Conservation (phyloP, 2,329 filamentous ascomycete species). For the Xylariomycetidae sp. region DNA sequence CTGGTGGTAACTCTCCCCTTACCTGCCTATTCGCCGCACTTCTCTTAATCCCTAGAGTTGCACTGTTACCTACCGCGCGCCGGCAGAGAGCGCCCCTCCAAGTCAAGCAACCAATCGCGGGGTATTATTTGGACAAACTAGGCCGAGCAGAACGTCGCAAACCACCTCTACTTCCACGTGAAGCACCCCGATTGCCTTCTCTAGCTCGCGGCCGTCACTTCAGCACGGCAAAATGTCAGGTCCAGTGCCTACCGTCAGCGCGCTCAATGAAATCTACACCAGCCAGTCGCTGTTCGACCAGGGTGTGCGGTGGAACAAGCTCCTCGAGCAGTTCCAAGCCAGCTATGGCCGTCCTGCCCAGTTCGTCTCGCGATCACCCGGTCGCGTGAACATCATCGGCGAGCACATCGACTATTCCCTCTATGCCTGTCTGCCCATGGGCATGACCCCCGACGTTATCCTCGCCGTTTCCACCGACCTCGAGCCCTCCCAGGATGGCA, state of each 20-base stretch:
- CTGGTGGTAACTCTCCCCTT: too few species aligned
- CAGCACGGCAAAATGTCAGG: slow-evolving; percentile 49
- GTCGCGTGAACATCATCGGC: slow-evolving; percentile 95
- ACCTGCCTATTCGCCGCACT: too few species aligned
- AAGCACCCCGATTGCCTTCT: too few species aligned
- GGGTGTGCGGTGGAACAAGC: slow-evolving; percentile 65
- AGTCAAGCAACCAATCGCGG: too few species aligned
- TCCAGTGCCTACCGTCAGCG: slow-evolving; percentile 66
- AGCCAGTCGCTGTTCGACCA: slow-evolving; percentile 62
- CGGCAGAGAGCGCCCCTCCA: too few species aligned
- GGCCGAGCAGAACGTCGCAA: too few species aligned
- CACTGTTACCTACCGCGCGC: too few species aligned
- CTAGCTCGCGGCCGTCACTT: too few species aligned
- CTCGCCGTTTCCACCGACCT: slow-evolving; percentile 64
- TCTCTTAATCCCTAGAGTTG: too few species aligned
- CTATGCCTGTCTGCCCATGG: slow-evolving; percentile 93
- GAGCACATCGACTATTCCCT: slow-evolving; percentile 99
- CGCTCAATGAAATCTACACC: slow-evolving; percentile 79
- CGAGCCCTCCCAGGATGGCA: slow-evolving; percentile 39
- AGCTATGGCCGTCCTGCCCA: slow-evolving; percentile 64
- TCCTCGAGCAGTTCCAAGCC: slow-evolving; percentile 65
- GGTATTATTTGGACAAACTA: too few species aligned
- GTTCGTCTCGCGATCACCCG: slow-evolving; percentile 85
- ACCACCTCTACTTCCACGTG: too few species aligned
- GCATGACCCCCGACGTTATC: slow-evolving; percentile 84